Evolutionary conservation across 192 early-diverging fungal species (phyloP).

Genomic region (Coemansia umbellata): DNA sequence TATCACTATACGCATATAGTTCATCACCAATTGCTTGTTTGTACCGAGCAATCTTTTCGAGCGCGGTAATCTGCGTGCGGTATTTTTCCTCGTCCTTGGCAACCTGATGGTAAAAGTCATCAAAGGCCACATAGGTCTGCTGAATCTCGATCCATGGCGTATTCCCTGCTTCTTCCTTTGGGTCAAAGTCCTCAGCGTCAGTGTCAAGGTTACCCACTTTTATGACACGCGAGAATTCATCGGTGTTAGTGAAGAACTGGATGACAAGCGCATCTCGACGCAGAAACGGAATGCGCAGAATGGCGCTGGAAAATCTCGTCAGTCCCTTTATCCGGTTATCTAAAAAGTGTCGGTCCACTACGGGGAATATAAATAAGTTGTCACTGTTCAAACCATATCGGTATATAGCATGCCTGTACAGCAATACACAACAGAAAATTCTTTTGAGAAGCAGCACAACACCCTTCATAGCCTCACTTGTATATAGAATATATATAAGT

Average conservation of each 20-base stretch:
- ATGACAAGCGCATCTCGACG: constrained; percentile 46
- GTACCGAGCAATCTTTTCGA: constrained; percentile 50
- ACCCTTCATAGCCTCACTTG: too few species aligned
- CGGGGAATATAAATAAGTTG: constrained; percentile 11
- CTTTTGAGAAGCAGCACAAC: too few species aligned
- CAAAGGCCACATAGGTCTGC: constrained; percentile 38
- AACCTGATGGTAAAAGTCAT: constrained; percentile 41
- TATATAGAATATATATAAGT: constrained; percentile 18
- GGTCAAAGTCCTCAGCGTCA: constrained; percentile 46
- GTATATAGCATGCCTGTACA: constrained; percentile 1
- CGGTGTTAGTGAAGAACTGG: constrained; percentile 52
- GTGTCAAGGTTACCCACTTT: constrained; percentile 47
- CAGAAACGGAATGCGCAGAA: constrained; percentile 48
- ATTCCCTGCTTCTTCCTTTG: constrained; percentile 26
- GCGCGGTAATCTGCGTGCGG: constrained; percentile 44
- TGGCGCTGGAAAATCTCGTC: constrained; percentile 47
- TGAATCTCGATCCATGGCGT: constrained; percentile 33
- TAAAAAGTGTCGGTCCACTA: constrained; percentile 56
- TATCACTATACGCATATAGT: constrained; percentile 43
- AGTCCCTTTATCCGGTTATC: constrained; percentile 54
- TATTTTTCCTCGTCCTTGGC: constrained; percentile 47
- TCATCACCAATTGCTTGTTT: constrained; percentile 53
- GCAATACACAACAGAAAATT: background rate
- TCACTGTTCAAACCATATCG: constrained; percentile 1
- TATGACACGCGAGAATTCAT: constrained; percentile 47